phyloP scores from a whole-genome alignment of 2,329 filamentous ascomycete genomes.

The Aspergillus neoniger region DNA sequence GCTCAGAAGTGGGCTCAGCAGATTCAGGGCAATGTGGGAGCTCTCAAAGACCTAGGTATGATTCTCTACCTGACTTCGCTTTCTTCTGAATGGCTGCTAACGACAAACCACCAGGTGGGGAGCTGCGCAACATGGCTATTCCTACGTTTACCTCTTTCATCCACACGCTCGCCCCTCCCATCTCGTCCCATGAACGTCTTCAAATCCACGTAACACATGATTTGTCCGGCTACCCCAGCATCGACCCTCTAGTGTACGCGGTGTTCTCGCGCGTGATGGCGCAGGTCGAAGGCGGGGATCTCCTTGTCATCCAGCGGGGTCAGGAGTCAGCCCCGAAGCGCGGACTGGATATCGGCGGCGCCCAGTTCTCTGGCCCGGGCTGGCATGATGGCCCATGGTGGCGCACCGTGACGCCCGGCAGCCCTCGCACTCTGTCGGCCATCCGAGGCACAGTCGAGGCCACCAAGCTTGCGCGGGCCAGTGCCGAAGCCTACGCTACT shows the following conservation, averaged over 20 bases:
- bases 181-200: constrained; percentile 93
- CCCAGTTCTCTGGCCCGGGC: constrained; percentile 47
- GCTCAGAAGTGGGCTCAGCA: constrained; percentile 96
- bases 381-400: constrained; percentile 98
- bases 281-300: constrained; percentile 96
- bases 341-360: constrained; percentile 49
- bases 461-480: constrained; percentile 86
- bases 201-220: constrained; percentile 98
- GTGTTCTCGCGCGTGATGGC: constrained; percentile 96
- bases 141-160: constrained; percentile 95
- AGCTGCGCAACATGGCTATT: constrained; percentile 80
- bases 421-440: constrained; percentile 73
- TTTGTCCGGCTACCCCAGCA: constrained; percentile 86
- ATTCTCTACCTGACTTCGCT: constrained; percentile 9
- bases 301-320: constrained; percentile 90
- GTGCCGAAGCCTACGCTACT: constrained; percentile 80
- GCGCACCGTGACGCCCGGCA: constrained; percentile 61
- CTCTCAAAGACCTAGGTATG: constrained; percentile 72
- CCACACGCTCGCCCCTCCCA: constrained; percentile 92
- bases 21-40: constrained; percentile 83
- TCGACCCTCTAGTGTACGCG: constrained; percentile 87
- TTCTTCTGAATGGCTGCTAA: constrained; percentile 1
- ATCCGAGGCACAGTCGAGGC: constrained; percentile 82
- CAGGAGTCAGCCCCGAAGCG: constrained; percentile 76
- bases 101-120: constrained; percentile 68